phyloP scores from a whole-genome alignment of 2,329 filamentous ascomycete species.

The Diaporthe amygdali region DNA sequence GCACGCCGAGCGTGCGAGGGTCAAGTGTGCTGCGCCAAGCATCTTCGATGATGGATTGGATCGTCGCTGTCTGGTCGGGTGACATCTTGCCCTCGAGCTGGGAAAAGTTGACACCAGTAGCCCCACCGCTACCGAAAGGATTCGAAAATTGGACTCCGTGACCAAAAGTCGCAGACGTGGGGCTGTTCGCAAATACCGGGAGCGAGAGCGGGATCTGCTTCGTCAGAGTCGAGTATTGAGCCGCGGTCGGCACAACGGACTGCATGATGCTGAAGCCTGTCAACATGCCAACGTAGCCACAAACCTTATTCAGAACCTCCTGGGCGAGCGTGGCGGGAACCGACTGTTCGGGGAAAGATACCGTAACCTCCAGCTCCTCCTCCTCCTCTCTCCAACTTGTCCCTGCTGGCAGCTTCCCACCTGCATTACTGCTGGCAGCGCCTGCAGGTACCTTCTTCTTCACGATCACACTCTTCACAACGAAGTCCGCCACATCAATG shows the following conservation, averaged over 20 bases:
- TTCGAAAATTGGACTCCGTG: conserved; percentile 28
- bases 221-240: conserved; percentile 44
- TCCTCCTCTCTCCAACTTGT: conserved; percentile 34
- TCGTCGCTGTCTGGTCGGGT: conserved; percentile 43
- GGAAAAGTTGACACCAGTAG: conserved; percentile 18
- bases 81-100: conserved; percentile 34
- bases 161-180: not conserved
- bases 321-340: conserved; percentile 48
- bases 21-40: conserved; percentile 53
- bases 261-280: conserved; percentile 53
- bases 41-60: conserved; percentile 47
- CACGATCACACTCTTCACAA: conserved; percentile 44
- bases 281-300: conserved; percentile 50
- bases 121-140: conserved; percentile 26
- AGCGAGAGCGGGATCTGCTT: conserved; percentile 48
- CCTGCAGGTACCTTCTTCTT: conserved; percentile 5
- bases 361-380: conserved; percentile 45
- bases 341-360: conserved; percentile 52
- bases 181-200: conserved; percentile 23
- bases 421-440: not conserved
- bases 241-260: conserved; percentile 48
- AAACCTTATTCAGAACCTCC: conserved; percentile 50
- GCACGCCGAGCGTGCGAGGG: conserved; percentile 42
- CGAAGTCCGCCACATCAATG: conserved; percentile 50
- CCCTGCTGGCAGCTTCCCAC: not conserved